These are phyloP conservation scores for Fonsecaea pugnacius DNA, from an alignment of 2,329 filamentous ascomycete genomes.

Conservation along the genomic window DNA sequence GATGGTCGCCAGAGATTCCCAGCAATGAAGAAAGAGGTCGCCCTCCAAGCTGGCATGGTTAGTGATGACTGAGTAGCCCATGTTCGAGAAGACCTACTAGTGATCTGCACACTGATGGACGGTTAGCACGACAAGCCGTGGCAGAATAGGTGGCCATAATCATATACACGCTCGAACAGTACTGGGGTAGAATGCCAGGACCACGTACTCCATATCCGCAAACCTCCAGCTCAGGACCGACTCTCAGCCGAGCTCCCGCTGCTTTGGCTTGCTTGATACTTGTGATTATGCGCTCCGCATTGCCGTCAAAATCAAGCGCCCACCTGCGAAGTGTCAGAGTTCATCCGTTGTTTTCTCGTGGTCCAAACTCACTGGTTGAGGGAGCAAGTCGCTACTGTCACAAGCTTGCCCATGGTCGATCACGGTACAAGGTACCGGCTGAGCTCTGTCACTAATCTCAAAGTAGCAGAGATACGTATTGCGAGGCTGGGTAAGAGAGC, in stretches of 20 bases:
- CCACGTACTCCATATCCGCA: constrained; percentile 3
- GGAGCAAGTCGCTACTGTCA: constrained; percentile 1
- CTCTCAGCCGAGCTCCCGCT: not conserved
- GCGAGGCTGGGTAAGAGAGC: not conserved
- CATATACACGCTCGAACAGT: not conserved
- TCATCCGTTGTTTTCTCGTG: not conserved
- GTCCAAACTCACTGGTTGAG: not conserved
- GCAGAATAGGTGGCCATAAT: not conserved
- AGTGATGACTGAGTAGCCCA: not conserved
- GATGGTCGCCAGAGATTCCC: constrained; percentile 4
- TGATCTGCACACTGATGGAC: not conserved
- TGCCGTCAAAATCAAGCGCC: not conserved
- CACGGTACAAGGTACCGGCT: not conserved
- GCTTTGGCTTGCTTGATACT: not conserved
- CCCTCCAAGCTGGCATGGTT: constrained; percentile 1
- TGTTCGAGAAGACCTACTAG: not conserved
- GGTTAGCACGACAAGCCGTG: not conserved
- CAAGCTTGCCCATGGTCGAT: not conserved
- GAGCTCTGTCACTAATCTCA: not conserved
- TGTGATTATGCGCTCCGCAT: constrained; percentile 1
- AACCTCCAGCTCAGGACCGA: constrained; percentile 2
- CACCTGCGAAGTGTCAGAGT: not conserved
- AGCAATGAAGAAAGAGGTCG: not conserved
- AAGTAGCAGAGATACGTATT: not conserved
- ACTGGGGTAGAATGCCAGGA: not conserved